Conservation (phyloP, 768 basidiomycete genomes). For the Auriscalpium microsporum region DNA sequence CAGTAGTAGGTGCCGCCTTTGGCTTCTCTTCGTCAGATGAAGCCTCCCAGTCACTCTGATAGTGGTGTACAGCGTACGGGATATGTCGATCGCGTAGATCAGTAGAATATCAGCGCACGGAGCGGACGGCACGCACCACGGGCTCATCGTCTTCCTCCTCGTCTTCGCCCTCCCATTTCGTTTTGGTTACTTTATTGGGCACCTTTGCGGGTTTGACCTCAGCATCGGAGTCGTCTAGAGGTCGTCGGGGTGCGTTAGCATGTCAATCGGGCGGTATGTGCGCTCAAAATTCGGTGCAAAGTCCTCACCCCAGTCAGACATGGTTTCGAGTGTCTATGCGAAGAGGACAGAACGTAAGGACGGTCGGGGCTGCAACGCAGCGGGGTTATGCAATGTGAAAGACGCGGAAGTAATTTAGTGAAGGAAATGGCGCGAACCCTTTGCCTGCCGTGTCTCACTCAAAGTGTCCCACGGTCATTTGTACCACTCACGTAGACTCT, state of each 20-base stretch:
- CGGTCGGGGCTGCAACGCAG: slow-evolving; percentile 13
- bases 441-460: too few relatives aligned
- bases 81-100: slow-evolving; percentile 4
- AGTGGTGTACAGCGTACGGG: background rate
- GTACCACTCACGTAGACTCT: too few relatives aligned
- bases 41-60: slow-evolving; percentile 92
- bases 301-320: slow-evolving; percentile 18
- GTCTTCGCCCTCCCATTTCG: slow-evolving; percentile 89
- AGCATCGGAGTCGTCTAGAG: slow-evolving; percentile 11
- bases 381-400: background rate
- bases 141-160: slow-evolving; percentile 66
- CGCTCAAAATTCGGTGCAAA: background rate
- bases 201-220: slow-evolving; percentile 7
- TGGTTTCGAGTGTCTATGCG: background rate
- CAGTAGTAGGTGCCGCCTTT: slow-evolving; percentile 34
- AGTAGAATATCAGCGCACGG: background rate
- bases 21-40: slow-evolving; percentile 67
- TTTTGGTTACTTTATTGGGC: slow-evolving; percentile 21
- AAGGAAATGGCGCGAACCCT: too few relatives aligned
- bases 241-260: background rate
- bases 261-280: background rate
- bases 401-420: too few relatives aligned
- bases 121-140: slow-evolving; percentile 44
- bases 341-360: slow-evolving; percentile 9
- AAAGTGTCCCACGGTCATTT: too few relatives aligned